phyloP scores from a whole-genome alignment of 2,329 filamentous ascomycete genomes.

The Verticillium klebahnii region DNA sequence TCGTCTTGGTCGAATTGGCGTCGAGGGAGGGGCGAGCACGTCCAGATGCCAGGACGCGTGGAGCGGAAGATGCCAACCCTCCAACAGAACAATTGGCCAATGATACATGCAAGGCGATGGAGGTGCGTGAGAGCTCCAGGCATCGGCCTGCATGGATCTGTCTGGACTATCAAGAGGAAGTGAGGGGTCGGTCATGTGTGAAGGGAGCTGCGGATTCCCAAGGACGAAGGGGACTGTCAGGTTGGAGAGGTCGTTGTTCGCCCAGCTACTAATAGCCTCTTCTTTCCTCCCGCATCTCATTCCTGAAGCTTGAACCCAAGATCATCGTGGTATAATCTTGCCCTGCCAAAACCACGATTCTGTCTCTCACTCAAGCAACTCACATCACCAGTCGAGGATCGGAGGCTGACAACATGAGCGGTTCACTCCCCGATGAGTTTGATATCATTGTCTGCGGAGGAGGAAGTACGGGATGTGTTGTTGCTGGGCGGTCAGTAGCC shows the following conservation, averaged over 20 bases:
- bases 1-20: neutral
- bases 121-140: neutral
- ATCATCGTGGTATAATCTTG: neutral
- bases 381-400: neutral
- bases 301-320: neutral
- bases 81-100: neutral
- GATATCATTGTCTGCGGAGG: slow-evolving; percentile 78
- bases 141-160: neutral
- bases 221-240: neutral
- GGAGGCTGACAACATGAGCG: slow-evolving; percentile 21
- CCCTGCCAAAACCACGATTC: neutral
- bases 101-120: neutral
- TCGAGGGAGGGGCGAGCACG: neutral
- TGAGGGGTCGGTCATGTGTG: neutral
- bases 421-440: slow-evolving; percentile 64
- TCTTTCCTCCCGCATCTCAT: neutral
- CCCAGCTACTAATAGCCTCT: neutral
- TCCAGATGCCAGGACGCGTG: neutral
- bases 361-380: neutral
- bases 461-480: slow-evolving; percentile 61
- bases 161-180: neutral
- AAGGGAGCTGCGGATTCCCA: neutral
- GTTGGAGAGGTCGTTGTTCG: neutral
- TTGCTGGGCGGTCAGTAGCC: slow-evolving; percentile 45
- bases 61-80: neutral